Conservation (phyloP, 1,284 basidiomycete species). For the Leccinum colubrinum region DNA sequence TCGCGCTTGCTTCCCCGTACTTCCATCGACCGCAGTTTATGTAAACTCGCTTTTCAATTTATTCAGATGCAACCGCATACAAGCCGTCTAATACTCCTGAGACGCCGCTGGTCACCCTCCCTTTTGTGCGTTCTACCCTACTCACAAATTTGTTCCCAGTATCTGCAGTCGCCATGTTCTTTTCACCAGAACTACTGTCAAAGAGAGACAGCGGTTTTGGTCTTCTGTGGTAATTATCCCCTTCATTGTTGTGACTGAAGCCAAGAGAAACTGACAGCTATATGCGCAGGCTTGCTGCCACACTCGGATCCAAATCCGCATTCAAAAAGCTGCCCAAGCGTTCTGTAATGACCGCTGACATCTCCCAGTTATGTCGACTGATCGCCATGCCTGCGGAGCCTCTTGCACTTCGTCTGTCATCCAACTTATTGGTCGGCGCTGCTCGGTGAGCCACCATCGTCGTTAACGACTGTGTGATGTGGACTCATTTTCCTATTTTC, state of each 20-base stretch:
- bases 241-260: neutral
- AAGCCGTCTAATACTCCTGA: neutral
- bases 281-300: conserved; percentile 76
- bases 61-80: conserved; percentile 6
- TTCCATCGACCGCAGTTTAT: conserved; percentile 8
- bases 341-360: conserved; percentile 79
- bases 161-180: conserved; percentile 56
- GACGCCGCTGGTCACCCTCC: neutral
- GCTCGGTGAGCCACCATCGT: conserved; percentile 57
- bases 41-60: conserved; percentile 1
- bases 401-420: conserved; percentile 79
- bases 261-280: conserved; percentile 10
- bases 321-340: conserved; percentile 80
- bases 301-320: conserved; percentile 80
- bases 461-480: neutral
- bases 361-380: conserved; percentile 73
- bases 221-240: conserved; percentile 59
- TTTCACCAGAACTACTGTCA: conserved; percentile 68
- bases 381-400: conserved; percentile 83
- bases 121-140: conserved; percentile 2
- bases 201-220: conserved; percentile 79
- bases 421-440: conserved; percentile 84
- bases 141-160: neutral
- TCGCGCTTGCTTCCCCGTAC: conserved; percentile 25
- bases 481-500: conserved; percentile 28